Base-by-base conservation (phyloP, 441 rosid genomes). In the Theobroma grandiflorum region DNA sequence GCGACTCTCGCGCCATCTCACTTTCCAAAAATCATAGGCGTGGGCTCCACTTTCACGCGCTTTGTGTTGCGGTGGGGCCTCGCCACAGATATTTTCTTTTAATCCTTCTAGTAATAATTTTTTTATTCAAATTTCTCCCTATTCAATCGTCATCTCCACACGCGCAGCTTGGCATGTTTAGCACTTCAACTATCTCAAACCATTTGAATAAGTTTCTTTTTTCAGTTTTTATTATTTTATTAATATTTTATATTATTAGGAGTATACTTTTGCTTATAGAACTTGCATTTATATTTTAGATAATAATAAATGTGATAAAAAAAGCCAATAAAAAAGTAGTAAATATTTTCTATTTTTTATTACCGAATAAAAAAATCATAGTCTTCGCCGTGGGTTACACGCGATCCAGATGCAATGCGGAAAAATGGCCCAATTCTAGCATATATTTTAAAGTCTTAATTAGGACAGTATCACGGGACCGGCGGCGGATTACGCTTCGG, bases 31-130 rank as follows among this genome's bases (percentile, higher is more conserved):
- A 77, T 40, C 76, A 33, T 53, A 59, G 15, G 7, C 62, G 52
- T 73, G 84, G 84, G 87, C 75, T 18, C 87, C 85, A 77, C 72
- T n/a, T 82, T 66, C 59, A 85, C 87, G 84, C 85, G 85, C 74
- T 85, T 85, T 80, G 53, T 31, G 4, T 1, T 43, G 42, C 0
- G 6, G 70, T 18, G 59, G 82, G 85, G 14, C 79, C 80, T 38
- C 69, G 16, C 67, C 43, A 4, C 47, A 14, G 8, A 35, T 61
- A 12, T 26, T 4, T 6, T 12, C 2, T 42, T 64, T 31, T 12
- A 38, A 18, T 1, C 11, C 3, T 1, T 12, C 3, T 22, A 10
- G 47, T 31, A 16, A 31, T 31, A 45, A 4, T 9, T 49, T 71
- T 26, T 50, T 14, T 16, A 8, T 52, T 72, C 31, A 3, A 74